phyloP scores from a whole-genome alignment of 225 moss, liverwort and hornwort genomes.

The Marchantia polymorpha region DNA sequence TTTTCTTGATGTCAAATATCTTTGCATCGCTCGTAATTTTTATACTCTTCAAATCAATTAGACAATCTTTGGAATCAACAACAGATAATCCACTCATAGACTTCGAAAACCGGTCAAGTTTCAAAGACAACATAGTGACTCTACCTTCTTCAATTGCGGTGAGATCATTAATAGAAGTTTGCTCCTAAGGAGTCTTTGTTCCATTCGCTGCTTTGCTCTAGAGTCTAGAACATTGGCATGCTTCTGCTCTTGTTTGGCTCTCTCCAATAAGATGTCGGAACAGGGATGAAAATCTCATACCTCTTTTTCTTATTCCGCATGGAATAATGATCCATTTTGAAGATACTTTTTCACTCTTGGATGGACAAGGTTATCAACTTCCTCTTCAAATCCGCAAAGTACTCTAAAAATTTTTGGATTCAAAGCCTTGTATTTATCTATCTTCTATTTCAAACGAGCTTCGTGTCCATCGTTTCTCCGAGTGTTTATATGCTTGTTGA shows the following conservation, averaged over 20 bases:
- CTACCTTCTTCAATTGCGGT: constrained; percentile 83
- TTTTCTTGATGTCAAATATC: constrained; percentile 94
- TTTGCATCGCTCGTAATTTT: constrained; percentile 85
- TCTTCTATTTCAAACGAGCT: constrained; percentile 69
- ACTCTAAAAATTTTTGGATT: constrained; percentile 76
- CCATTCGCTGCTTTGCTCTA: constrained; percentile 71
- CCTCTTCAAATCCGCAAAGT: constrained; percentile 78
- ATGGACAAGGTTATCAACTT: constrained; percentile 64
- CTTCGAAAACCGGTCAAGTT: constrained; percentile 76
- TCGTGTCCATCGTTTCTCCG: constrained; percentile 68
- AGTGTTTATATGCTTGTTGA: constrained; percentile 84
- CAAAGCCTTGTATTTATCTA: constrained; percentile 74
- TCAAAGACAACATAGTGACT: constrained; percentile 66
- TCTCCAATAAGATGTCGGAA: constrained; percentile 92
- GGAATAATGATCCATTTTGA: constrained; percentile 79
- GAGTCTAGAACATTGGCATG: constrained; percentile 91
- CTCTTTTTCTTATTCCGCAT: constrained; percentile 86
- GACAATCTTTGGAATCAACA: constrained; percentile 81
- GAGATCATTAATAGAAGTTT: constrained; percentile 89
- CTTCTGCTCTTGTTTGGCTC: constrained; percentile 86
- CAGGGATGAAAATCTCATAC: constrained; percentile 84
- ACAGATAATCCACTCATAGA: constrained; percentile 76
- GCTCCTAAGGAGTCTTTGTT: constrained; percentile 81
- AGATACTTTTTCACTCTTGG: constrained; percentile 78
- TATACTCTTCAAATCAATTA: constrained; percentile 87